Evolutionary conservation across 2,329 filamentous ascomycete species (phyloP).

Genomic region (Penicillium rolfsii): DNA sequence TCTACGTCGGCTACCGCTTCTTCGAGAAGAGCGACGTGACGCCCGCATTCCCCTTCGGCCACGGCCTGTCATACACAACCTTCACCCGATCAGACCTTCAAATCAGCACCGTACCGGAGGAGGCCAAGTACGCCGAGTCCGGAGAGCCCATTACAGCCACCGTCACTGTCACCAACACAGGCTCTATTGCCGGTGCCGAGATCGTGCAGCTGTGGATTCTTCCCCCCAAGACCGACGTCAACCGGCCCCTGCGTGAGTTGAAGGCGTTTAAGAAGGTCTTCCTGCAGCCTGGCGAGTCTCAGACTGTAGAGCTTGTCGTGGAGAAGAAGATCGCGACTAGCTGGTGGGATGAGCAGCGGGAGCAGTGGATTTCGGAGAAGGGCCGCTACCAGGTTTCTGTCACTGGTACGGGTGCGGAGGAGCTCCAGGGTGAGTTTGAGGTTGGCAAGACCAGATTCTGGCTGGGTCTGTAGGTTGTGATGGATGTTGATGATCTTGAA

Average conservation of each 20-base stretch:
- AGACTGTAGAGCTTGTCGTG: constrained; percentile 59
- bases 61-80: constrained; percentile 76
- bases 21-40: constrained; percentile 71
- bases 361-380: constrained; percentile 67
- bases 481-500: not conserved
- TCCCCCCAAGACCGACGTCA: constrained; percentile 54
- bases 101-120: constrained; percentile 32
- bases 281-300: constrained; percentile 62
- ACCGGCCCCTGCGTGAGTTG: constrained; percentile 63
- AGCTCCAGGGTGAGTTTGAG: constrained; percentile 58
- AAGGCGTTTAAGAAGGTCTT: constrained; percentile 68
- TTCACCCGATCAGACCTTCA: constrained; percentile 61
- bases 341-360: constrained; percentile 71
- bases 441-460: constrained; percentile 68
- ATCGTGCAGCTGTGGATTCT: constrained; percentile 60
- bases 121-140: constrained; percentile 44
- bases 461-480: constrained; percentile 58
- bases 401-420: constrained; percentile 58
- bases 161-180: constrained; percentile 57
- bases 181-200: constrained; percentile 56
- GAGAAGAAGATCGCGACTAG: constrained; percentile 67
- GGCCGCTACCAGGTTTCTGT: constrained; percentile 68
- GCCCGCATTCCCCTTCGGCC: constrained; percentile 76
- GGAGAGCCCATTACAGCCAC: constrained; percentile 53
- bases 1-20: constrained; percentile 80